Percentiles rank a stretch among this genome's conserved stretches.
These are phyloP conservation scores for Xylaria cubensis DNA, from an alignment of 495 filamentous ascomycete genomes.

Conservation along the genomic window DNA sequence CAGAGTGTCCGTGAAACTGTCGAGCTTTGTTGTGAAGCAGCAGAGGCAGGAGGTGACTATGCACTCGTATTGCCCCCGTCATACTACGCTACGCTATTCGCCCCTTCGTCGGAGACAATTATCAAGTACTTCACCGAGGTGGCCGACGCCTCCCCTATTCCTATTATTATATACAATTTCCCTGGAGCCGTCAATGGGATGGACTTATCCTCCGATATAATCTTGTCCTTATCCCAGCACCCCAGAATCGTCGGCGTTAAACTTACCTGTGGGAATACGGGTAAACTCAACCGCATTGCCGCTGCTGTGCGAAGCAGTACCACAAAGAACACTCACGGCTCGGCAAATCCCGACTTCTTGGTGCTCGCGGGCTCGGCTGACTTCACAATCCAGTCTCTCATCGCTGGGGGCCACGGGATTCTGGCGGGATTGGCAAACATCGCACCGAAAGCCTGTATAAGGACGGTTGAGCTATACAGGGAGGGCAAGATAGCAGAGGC, in stretches of 20 bases:
- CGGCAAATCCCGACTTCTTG: conserved; percentile 66
- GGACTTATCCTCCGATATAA: conserved; percentile 81
- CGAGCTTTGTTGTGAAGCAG: conserved; percentile 77
- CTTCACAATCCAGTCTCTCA: conserved; percentile 79
- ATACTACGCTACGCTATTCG: conserved; percentile 79
- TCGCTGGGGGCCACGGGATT: conserved; percentile 77
- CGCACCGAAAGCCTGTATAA: conserved; percentile 73
- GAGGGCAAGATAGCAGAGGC: conserved; percentile 73
- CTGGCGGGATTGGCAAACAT: conserved; percentile 85
- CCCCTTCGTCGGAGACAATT: conserved; percentile 62
- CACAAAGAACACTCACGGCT: conserved; percentile 42
- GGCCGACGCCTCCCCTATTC: conserved; percentile 71
- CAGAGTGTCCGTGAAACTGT: conserved; percentile 89
- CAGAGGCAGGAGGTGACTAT: conserved; percentile 78
- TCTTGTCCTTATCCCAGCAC: conserved; percentile 75
- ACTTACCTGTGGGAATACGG: conserved; percentile 87
- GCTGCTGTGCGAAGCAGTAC: background rate
- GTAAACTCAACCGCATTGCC: conserved; percentile 81
- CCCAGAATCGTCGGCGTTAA: conserved; percentile 82
- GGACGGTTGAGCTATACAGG: conserved; percentile 74
- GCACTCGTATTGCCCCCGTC: conserved; percentile 84
- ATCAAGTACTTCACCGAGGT: conserved; percentile 76
- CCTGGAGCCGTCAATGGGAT: conserved; percentile 82
- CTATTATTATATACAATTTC: conserved; percentile 85
- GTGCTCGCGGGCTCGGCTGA: conserved; percentile 85